A percentile compares a stretch with the other conserved stretches of the same genome.
Conservation (phyloP, 306 rosid genomes). For the Urtica urens region DNA sequence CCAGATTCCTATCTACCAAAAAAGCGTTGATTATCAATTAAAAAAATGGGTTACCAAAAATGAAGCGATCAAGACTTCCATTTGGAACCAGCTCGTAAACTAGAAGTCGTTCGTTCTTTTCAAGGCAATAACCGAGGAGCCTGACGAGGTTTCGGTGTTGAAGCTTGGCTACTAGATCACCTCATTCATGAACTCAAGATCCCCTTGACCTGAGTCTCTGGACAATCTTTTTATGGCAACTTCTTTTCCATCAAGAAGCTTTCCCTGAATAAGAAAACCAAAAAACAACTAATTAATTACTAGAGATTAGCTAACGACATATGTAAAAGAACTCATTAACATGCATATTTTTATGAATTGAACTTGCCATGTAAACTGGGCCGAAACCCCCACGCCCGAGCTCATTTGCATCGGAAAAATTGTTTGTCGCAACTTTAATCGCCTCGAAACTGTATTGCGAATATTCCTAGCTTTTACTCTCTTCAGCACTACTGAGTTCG, state of each 20-base stretch:
- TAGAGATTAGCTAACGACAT: background rate
- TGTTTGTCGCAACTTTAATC: conserved; percentile 23
- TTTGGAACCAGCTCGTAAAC: background rate
- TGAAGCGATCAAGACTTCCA: background rate
- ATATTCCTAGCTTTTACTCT: conserved; percentile 9
- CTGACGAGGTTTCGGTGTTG: too few species aligned
- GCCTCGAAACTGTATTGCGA: conserved; percentile 18
- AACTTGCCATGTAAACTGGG: background rate
- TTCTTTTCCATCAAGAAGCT: background rate
- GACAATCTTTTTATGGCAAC: background rate
- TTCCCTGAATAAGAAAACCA: background rate
- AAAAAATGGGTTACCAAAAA: too few species aligned
- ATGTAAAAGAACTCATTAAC: background rate
- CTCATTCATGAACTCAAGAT: background rate
- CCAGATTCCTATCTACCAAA: too few species aligned
- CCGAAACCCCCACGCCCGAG: conserved; percentile 58
- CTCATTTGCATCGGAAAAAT: conserved; percentile 35
- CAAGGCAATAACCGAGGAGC: background rate
- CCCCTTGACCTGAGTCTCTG: background rate
- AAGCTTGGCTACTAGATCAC: conserved; percentile 1
- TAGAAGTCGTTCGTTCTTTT: background rate
- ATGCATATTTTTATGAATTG: background rate
- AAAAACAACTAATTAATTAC: background rate
- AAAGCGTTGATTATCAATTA: too few species aligned
- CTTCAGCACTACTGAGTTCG: conserved; percentile 1